Conservation (phyloP, 495 filamentous ascomycete species). For the Neurospora sp. region DNA sequence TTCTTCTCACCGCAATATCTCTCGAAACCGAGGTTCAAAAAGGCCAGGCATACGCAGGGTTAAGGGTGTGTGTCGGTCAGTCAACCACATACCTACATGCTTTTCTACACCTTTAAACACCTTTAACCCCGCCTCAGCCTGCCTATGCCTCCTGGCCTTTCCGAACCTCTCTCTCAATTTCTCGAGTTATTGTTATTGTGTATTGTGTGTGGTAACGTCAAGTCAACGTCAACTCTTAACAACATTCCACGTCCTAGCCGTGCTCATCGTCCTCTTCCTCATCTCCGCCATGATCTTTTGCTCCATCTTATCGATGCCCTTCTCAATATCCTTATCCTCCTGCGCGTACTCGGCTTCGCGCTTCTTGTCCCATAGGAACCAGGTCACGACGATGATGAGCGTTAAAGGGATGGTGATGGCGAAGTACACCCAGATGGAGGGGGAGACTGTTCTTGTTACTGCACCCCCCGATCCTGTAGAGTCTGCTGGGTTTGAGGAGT, state of each 20-base stretch:
- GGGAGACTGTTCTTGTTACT: constrained; percentile 21
- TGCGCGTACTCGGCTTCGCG: constrained; percentile 33
- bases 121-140: no score
- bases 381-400: constrained; percentile 31
- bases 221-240: background rate
- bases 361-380: constrained; percentile 36
- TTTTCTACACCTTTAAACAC: no score
- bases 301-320: constrained; percentile 45
- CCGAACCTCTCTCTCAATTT: no score
- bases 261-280: constrained; percentile 44
- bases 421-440: constrained; percentile 45
- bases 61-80: no score
- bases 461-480: background rate
- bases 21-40: no score
- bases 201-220: no score
- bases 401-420: constrained; percentile 43
- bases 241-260: constrained; percentile 35
- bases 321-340: constrained; percentile 41
- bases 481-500: no score
- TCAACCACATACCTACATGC: no score
- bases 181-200: no score
- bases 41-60: no score
- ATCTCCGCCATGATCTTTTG: constrained; percentile 41
- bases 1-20: no score
- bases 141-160: no score